phyloP scores from a whole-genome alignment of 129 eudicot genomes.

The Chrysanthemum seticuspe region DNA sequence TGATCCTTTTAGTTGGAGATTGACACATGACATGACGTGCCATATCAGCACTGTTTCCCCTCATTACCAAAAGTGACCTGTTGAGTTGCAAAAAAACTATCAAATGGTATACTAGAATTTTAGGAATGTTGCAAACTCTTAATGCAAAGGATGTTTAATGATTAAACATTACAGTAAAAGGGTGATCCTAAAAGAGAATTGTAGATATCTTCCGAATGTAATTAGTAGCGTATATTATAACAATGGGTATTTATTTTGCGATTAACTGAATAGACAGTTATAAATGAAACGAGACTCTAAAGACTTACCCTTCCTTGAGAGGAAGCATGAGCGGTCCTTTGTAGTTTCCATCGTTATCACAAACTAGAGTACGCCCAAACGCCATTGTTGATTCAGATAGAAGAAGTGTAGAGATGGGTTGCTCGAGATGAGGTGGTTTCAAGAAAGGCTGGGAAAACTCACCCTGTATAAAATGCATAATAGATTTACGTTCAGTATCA shows the following conservation, averaged over 20 bases:
- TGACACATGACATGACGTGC: conserved; percentile 93
- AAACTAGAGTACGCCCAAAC: conserved; percentile 80
- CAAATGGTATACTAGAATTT: not conserved
- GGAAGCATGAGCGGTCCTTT: conserved; percentile 92
- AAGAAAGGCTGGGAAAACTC: conserved; percentile 94
- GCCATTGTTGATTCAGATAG: conserved; percentile 93
- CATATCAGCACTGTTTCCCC: conserved; percentile 85
- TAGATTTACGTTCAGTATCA: not conserved
- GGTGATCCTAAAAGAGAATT: too few species aligned
- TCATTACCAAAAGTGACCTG: conserved; percentile 86
- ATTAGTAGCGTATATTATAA: too few species aligned
- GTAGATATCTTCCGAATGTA: too few species aligned
- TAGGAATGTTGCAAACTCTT: too few species aligned
- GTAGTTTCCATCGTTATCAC: conserved; percentile 85
- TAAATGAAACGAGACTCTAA: not conserved
- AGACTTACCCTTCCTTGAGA: conserved; percentile 74
- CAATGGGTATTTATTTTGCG: too few species aligned
- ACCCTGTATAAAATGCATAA: conserved; percentile 41
- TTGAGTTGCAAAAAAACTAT: not conserved
- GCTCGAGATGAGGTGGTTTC: conserved; percentile 97
- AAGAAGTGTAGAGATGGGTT: conserved; percentile 80
- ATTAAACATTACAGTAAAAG: too few species aligned
- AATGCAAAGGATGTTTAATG: too few species aligned
- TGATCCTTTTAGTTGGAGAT: conserved; percentile 66
- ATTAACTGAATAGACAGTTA: not conserved